These are phyloP conservation scores for Saccharomycopsis olivae DNA, from an alignment of 805 yeast species.

Conservation along the genomic window DNA sequence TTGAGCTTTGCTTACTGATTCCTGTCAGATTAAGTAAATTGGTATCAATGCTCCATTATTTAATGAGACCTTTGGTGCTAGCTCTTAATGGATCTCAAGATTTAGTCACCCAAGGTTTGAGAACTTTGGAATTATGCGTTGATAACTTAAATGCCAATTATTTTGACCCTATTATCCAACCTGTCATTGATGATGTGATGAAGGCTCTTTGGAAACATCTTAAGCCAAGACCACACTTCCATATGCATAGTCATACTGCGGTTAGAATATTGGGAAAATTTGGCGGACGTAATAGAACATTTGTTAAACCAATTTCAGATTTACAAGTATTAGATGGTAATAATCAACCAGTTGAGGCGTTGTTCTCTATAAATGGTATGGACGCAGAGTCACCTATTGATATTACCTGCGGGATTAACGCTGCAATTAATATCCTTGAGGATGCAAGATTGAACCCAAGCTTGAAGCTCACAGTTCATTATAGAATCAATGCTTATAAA, in stretches of 20 bases:
- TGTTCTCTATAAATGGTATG: constrained; percentile 65
- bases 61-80: constrained; percentile 84
- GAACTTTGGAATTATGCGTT: constrained; percentile 91
- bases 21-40: constrained; percentile 90
- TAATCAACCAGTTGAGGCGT: constrained; percentile 63
- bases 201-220: constrained; percentile 85
- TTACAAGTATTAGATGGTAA: constrained; percentile 37
- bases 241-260: constrained; percentile 91
- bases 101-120: constrained; percentile 83
- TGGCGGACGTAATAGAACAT: constrained; percentile 91
- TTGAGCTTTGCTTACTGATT: constrained; percentile 88
- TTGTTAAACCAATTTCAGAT: constrained; percentile 65
- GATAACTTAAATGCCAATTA: constrained; percentile 94
- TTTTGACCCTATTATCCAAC: constrained; percentile 94
- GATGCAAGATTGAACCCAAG: constrained; percentile 34
- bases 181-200: constrained; percentile 91
- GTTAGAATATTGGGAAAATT: constrained; percentile 86
- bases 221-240: constrained; percentile 88
- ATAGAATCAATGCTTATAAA: constrained; percentile 67
- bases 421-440: constrained; percentile 68
- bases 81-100: constrained; percentile 89
- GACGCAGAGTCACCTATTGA: constrained; percentile 54
- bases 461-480: constrained; percentile 37
- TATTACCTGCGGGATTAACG: constrained; percentile 70
- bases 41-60: constrained; percentile 81